These are phyloP conservation scores for Diaporthe humulicola DNA, from an alignment of 2,329 filamentous ascomycete species.

Conservation along the genomic window DNA sequence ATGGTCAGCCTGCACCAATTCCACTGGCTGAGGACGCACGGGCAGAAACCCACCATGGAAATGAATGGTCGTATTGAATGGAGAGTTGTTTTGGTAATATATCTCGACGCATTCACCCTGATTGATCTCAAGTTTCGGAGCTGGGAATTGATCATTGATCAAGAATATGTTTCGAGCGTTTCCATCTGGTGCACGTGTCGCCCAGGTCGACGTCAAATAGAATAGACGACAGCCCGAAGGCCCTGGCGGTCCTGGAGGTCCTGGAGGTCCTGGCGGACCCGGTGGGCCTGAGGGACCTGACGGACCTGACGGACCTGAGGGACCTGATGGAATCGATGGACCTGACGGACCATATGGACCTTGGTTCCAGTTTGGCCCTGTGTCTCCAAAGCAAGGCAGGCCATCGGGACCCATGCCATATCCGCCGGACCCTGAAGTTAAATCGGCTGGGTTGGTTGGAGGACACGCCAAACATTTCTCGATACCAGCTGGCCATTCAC, in stretches of 20 bases:
- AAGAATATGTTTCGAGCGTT: slow-evolving; percentile 57
- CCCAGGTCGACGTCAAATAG: slow-evolving; percentile 6
- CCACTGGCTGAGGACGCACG: neutral
- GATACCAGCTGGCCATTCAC: neutral
- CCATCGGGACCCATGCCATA: neutral
- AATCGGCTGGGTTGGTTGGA: neutral
- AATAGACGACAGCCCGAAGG: neutral
- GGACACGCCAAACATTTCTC: neutral
- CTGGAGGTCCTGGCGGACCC: neutral
- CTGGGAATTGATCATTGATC: slow-evolving; percentile 73
- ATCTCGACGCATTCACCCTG: slow-evolving; percentile 65
- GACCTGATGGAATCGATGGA: neutral
- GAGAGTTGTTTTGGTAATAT: slow-evolving; percentile 59
- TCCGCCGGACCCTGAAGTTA: neutral
- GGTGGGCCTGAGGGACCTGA: neutral
- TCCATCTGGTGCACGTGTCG: neutral
- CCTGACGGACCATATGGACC: neutral
- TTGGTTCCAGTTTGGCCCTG: neutral
- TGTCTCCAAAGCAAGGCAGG: neutral
- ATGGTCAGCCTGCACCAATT: neutral
- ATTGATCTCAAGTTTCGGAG: slow-evolving; percentile 67
- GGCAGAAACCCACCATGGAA: neutral
- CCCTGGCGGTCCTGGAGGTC: neutral
- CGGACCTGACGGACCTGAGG: neutral
- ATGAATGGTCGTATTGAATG: slow-evolving; percentile 44